Base-by-base conservation (phyloP, 495 filamentous ascomycete genomes). In the Aspergillus avenaceus region DNA sequence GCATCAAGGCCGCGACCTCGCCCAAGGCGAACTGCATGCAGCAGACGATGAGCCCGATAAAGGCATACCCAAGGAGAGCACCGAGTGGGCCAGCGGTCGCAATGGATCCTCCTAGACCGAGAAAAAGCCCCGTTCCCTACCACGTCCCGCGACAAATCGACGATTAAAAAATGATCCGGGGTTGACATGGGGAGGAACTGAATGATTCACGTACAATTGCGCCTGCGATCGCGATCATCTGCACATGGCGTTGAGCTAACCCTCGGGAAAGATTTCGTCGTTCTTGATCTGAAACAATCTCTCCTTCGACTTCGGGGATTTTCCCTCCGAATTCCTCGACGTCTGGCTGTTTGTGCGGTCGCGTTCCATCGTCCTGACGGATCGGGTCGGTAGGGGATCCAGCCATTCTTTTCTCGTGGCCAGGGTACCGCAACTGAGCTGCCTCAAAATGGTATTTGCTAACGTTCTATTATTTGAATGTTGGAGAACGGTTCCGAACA, bases 71-170 rank as follows among this genome's bases (percentile, higher is more conserved):
- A 16, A 84, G 66, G 13, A 88, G 56, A 53, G 76, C 82, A 63
- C 72, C 86, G 57, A 70, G 68, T 0, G 83, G 81, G n/a, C 83
- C 83, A 34, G 77, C 81, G 18, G 71, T 71, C 7, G 74, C 68
- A 6, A 86, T 75, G 0, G 79, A 80, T 40, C 72, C 69, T 38
- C 83, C 83, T 4, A 75, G 74, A 28, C 82, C 79, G 13, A 86
- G 72, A 47, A 87, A 81, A 8, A 87, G 71, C 44, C 83, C 84
- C 4, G 83, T 84, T 22, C 81, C 79, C 67, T 70, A 52, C 16
- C 3, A 16, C 13, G 7, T 37, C 28, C 16, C 3, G 12, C 13
- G 7, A 32, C 28, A 11, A 6, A 47, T 34, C 8, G 2, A 34
- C 26, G 47, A 16, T 29, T 22, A 28, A 18, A 8, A 19, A 18